Conservation (phyloP, 2,329 filamentous ascomycete genomes). For the Microsporum audouinii region DNA sequence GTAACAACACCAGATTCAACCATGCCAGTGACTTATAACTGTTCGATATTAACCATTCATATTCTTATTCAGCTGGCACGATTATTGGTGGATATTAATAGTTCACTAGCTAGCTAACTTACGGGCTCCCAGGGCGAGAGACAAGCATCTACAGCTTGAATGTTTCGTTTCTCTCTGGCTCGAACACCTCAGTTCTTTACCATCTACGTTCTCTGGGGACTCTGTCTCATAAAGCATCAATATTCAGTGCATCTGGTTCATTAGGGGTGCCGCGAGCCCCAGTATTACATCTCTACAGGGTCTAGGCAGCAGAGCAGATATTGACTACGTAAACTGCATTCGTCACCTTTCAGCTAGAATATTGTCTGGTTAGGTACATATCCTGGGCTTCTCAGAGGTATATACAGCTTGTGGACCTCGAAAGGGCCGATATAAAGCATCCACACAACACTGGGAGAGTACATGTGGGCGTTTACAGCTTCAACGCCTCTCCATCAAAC, state of each 20-base stretch:
- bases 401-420: not conserved
- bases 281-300: no score
- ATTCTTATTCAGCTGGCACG: not conserved
- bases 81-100: not conserved
- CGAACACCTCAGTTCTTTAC: no score
- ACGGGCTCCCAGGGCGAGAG: no score
- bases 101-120: not conserved
- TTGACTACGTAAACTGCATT: conserved; percentile 1
- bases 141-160: no score
- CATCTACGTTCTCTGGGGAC: no score
- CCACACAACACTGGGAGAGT: not conserved
- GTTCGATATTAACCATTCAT: no score
- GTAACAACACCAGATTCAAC: not conserved
- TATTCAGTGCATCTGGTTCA: no score
- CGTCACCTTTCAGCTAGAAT: not conserved
- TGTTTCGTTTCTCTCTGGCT: no score
- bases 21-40: not conserved
- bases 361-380: not conserved
- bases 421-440: not conserved
- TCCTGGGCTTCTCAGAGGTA: not conserved
- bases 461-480: not conserved
- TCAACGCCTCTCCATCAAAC: not conserved
- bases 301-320: no score
- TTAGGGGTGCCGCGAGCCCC: no score
- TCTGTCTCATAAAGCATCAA: no score